These are phyloP conservation scores for Diaporthe ampelina DNA, from an alignment of 2,329 filamentous ascomycete genomes.

Conservation along the genomic window DNA sequence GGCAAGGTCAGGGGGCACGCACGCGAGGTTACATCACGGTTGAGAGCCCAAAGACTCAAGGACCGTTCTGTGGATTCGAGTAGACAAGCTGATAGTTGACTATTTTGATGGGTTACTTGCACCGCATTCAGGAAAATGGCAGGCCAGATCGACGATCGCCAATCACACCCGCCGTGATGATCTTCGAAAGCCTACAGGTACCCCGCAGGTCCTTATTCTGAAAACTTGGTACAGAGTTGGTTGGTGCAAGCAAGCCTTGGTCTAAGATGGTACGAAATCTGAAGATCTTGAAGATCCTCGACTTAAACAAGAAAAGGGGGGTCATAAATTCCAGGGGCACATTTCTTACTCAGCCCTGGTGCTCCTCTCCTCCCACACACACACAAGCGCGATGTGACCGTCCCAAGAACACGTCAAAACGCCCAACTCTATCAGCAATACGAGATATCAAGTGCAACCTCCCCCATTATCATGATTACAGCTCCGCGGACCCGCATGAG, in stretches of 20 bases:
- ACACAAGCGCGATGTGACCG: conserved; percentile 26
- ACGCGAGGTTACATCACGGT: background rate
- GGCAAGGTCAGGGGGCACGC: background rate
- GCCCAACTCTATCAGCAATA: conserved; percentile 24
- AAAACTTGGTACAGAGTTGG: conserved; percentile 17
- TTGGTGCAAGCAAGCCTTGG: background rate
- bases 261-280: conserved; percentile 2
- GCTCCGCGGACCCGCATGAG: conserved; percentile 44
- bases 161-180: background rate
- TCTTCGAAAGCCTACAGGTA: background rate
- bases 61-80: background rate
- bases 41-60: background rate
- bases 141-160: background rate
- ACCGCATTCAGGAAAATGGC: background rate
- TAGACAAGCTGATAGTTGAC: background rate
- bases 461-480: conserved; percentile 17
- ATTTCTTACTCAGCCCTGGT: conserved; percentile 18
- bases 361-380: background rate
- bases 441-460: background rate
- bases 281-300: conserved; percentile 19
- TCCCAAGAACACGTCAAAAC: conserved; percentile 27
- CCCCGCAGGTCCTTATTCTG: background rate
- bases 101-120: background rate
- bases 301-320: background rate
- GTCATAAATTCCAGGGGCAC: conserved; percentile 1